phyloP scores from a whole-genome alignment of 2,329 filamentous ascomycete species.

The Cordyceps pruinosa region DNA sequence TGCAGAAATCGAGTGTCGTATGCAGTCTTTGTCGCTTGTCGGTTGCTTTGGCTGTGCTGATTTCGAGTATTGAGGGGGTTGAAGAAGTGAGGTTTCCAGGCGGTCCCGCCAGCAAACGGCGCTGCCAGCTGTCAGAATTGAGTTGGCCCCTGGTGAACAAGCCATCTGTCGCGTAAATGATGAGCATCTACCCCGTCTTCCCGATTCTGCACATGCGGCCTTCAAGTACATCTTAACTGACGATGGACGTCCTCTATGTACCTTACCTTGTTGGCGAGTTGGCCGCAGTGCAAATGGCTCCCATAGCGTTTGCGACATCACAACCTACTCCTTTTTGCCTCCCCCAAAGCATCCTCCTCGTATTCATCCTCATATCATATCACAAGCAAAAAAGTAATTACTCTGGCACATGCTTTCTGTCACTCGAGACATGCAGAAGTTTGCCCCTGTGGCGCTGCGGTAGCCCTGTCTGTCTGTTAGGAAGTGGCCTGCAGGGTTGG shows the following conservation, averaged over 20 bases:
- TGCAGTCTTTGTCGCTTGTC: no score
- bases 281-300: not conserved
- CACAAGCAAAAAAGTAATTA: not conserved
- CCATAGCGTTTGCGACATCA: not conserved
- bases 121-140: not conserved
- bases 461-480: not conserved
- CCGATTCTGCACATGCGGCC: not conserved
- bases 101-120: not conserved
- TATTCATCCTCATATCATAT: not conserved
- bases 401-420: not conserved
- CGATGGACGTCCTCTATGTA: not conserved
- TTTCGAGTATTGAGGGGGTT: no score
- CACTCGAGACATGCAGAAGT: not conserved
- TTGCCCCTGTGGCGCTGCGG: conserved; percentile 6
- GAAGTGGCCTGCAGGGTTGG: not conserved
- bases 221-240: not conserved
- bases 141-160: not conserved
- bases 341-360: not conserved
- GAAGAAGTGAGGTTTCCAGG: no score
- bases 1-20: no score
- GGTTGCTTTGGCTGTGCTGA: no score
- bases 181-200: not conserved
- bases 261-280: no score
- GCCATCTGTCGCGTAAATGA: not conserved
- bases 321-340: not conserved